Evolutionary conservation across 2,329 filamentous ascomycete species (phyloP).

Genomic region (Cryphonectria nitschkei): DNA sequence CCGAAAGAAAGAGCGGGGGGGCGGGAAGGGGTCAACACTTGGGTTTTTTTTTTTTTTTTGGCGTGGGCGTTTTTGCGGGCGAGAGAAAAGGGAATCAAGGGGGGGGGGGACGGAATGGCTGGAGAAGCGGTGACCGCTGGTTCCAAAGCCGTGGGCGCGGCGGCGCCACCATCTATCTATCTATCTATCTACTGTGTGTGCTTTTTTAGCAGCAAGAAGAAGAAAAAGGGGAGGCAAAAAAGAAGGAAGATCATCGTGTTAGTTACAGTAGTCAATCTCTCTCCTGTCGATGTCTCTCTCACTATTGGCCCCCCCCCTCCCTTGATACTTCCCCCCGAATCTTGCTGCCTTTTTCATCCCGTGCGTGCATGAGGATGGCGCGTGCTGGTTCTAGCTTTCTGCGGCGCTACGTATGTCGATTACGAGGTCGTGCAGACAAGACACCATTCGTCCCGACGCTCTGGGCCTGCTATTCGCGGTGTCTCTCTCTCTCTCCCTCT

Average conservation of each 20-base stretch:
- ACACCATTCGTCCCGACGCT: neutral
- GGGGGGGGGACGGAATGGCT: neutral
- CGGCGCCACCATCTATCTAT: neutral
- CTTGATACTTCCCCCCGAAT: neutral
- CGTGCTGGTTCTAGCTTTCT: neutral
- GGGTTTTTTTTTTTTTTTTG: neutral
- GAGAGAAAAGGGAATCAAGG: no score
- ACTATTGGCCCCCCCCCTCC: no score
- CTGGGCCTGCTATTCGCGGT: neutral
- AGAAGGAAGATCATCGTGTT: neutral
- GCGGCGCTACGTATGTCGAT: neutral
- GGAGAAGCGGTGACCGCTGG: conserved; percentile 13
- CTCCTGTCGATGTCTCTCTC: no score
- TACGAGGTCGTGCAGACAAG: neutral
- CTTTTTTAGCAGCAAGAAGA: neutral
- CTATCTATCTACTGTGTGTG: no score
- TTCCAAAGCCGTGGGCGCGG: conserved; percentile 14
- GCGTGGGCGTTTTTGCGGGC: neutral
- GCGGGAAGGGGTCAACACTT: neutral
- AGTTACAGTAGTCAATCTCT: neutral
- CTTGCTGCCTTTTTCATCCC: neutral
- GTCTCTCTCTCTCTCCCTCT: neutral
- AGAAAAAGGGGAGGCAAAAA: no score
- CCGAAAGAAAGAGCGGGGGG: conserved; percentile 2
- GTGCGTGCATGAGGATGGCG: neutral